Evolutionary conservation across 345 rosid species (phyloP), one percentile per base, ranked within the genome.

Genomic region (Acer yangbiense): DNA sequence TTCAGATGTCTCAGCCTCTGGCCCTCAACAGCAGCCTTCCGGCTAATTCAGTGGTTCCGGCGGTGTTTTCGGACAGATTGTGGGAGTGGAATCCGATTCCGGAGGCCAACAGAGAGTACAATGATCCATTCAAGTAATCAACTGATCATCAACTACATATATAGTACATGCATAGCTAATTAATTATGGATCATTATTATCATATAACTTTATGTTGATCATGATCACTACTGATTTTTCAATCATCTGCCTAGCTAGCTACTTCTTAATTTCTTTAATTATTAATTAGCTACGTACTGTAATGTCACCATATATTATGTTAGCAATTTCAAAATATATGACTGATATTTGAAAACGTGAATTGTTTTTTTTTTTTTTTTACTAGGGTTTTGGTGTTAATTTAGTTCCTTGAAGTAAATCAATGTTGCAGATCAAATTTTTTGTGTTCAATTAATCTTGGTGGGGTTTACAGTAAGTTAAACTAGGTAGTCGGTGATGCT

Each of bases 1-100:
- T 35, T 35, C 90, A 82, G 64, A 60, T 60, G 54, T 65, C 90
- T 20, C 87, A 82, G 73, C 83, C 86, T 18, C 83, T 85, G 16
- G 80, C 89, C 0, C 83, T 86, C 83, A 86, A 80, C 79, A 76
- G 80, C 76, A 76, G 79, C 76, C 82, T 82, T n/a, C 89, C 93
- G 9, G 10, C 27, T 12, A 76, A 79, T 67, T 72, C 85, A 17
- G 74, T 85, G n/a, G 74, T 85, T 65, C 89, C 88, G 23, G 72
- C 82, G 1, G 78, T 90, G 62, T 87, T 87, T 75, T 80, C 91
- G 1, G 94, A 90, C 83, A 70, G 89, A 68, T 58, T 91, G 78
- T 92, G 97, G 98, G 97, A 94, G 46, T 94, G 98, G 98, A 94
- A 87, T 79, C 94, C 91, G n/a, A 70, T 87, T 67, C 89, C 91